These are phyloP conservation scores for Nigrospora sphaerica DNA, from an alignment of 2,329 filamentous ascomycete species.

Conservation along the genomic window DNA sequence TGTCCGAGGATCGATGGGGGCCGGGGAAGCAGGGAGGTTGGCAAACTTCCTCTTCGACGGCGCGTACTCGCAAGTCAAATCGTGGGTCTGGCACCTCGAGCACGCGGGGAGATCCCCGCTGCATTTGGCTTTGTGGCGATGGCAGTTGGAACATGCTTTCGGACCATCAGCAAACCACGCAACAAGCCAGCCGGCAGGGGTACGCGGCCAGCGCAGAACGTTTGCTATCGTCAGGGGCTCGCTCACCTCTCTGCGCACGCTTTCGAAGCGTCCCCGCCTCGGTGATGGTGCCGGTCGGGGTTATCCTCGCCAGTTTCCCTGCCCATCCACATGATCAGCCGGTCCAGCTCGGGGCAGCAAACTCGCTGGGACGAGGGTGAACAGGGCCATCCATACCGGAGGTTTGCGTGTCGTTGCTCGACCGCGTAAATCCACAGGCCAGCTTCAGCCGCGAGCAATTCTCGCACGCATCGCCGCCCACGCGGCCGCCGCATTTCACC, in stretches of 20 bases:
- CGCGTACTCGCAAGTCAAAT: constrained; percentile 31
- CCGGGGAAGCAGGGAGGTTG: constrained; percentile 15
- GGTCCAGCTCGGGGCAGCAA: too few relatives aligned
- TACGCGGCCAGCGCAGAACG: not conserved
- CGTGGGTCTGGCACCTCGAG: constrained; percentile 26
- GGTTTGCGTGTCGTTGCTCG: not conserved
- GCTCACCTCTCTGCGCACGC: constrained; percentile 27
- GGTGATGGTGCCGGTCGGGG: constrained; percentile 31
- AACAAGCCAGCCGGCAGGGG: not conserved
- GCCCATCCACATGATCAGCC: not conserved
- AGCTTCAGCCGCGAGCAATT: constrained; percentile 30
- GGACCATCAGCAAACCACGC: not conserved
- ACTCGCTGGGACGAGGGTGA: too few relatives aligned
- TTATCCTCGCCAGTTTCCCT: constrained; percentile 28
- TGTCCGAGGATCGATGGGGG: not conserved
- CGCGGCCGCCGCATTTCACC: constrained; percentile 35
- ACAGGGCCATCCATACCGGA: too few relatives aligned
- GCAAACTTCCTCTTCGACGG: constrained; percentile 29
- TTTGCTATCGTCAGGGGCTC: too few relatives aligned
- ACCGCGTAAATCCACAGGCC: constrained; percentile 24
- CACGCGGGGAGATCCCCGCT: constrained; percentile 32
- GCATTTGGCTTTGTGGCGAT: constrained; percentile 35
- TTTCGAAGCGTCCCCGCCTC: constrained; percentile 34
- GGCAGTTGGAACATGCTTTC: constrained; percentile 30
- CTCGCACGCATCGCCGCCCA: constrained; percentile 25